These are phyloP conservation scores for Salicornia ramosissima DNA, from an alignment of 148 eudicot species.

Conservation along the genomic window DNA sequence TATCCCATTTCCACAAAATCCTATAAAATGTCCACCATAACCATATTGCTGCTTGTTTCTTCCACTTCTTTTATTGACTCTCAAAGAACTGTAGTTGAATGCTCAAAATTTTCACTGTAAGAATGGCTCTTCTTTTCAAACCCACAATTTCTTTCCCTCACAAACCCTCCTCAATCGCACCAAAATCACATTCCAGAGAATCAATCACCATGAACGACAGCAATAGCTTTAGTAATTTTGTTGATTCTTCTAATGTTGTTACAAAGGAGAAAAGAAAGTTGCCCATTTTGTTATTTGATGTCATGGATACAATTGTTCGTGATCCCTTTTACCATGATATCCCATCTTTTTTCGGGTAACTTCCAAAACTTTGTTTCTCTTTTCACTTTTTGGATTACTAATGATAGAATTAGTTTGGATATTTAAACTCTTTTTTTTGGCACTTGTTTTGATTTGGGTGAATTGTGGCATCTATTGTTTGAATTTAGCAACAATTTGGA, in stretches of 20 bases:
- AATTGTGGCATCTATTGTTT: background rate
- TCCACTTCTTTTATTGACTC: background rate
- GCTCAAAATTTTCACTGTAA: background rate
- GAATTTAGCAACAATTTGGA: constrained; percentile 4
- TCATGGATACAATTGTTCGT: constrained; percentile 88
- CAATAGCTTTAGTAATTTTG: background rate
- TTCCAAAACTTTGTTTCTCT: background rate
- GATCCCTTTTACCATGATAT: constrained; percentile 80
- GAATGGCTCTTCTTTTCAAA: constrained; percentile 24
- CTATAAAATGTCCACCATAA: background rate
- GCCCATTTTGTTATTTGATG: constrained; percentile 76
- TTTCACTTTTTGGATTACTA: background rate
- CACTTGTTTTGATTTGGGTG: constrained; percentile 4
- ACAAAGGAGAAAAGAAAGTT: constrained; percentile 36
- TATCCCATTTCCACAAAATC: background rate
- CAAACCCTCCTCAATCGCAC: background rate
- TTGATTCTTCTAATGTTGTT: background rate
- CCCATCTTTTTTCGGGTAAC: constrained; percentile 70
- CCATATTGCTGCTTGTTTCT: background rate
- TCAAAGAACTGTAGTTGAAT: background rate
- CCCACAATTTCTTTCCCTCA: constrained; percentile 19
- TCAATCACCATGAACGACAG: constrained; percentile 14
- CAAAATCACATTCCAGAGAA: constrained; percentile 16
- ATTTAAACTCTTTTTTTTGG: background rate
- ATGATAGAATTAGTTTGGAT: background rate